These are phyloP conservation scores for Wickerhamomyces sp. DNA, from an alignment of 1,139 yeast species.

Conservation along the genomic window DNA sequence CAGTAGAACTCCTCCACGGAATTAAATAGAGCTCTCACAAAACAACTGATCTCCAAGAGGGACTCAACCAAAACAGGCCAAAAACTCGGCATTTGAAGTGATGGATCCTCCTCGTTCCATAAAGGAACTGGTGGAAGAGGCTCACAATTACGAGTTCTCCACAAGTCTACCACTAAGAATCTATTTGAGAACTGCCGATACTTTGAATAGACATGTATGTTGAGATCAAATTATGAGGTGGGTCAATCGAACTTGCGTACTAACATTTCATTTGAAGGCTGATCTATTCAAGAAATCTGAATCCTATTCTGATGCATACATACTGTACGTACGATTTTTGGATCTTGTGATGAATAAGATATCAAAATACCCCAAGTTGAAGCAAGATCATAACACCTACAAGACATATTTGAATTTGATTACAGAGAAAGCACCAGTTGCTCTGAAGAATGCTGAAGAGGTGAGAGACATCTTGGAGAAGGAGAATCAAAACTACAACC, in stretches of 20 bases:
- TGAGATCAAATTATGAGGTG: slow-evolving; percentile 16
- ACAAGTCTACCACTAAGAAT: slow-evolving; percentile 34
- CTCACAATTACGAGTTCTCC: slow-evolving; percentile 40
- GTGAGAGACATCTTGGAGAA: slow-evolving; percentile 30
- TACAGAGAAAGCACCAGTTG: slow-evolving; percentile 25
- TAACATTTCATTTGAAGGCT: slow-evolving; percentile 31
- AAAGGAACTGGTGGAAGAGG: slow-evolving; percentile 35
- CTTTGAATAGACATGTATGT: slow-evolving; percentile 25
- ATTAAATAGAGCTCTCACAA: neutral
- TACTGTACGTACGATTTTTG: slow-evolving; percentile 44
- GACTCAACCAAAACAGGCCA: neutral
- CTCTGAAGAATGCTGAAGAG: slow-evolving; percentile 35
- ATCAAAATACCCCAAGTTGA: slow-evolving; percentile 38
- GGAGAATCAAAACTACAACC: slow-evolving; percentile 25
- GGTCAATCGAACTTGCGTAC: neutral
- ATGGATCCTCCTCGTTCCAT: slow-evolving; percentile 13
- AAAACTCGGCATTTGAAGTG: neutral
- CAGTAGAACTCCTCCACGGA: neutral
- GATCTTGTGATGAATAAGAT: slow-evolving; percentile 43
- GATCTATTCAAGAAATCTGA: slow-evolving; percentile 36
- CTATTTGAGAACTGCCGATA: slow-evolving; percentile 36
- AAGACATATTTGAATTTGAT: slow-evolving; percentile 19
- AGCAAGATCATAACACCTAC: slow-evolving; percentile 21
- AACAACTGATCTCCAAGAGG: neutral
- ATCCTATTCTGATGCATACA: slow-evolving; percentile 40